phyloP scores from a whole-genome alignment of 2,329 filamentous ascomycete genomes.

The Remersonia thermophila region DNA sequence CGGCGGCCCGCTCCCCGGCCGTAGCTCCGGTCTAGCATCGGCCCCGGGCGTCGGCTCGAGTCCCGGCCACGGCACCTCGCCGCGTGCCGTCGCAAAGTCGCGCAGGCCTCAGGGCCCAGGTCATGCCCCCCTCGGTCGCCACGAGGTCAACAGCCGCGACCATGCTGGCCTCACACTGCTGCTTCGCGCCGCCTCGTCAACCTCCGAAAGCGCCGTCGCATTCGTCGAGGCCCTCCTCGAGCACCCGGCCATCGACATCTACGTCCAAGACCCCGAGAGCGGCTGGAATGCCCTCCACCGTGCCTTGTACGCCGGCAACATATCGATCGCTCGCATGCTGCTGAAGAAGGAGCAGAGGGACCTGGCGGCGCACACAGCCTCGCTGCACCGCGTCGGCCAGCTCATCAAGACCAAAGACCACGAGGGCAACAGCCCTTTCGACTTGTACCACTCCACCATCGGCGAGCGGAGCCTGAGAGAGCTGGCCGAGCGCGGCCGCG shows the following conservation, averaged over 20 bases:
- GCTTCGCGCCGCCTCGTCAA: conserved; percentile 71
- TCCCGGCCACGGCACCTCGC: conserved; percentile 34
- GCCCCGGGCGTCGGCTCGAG: conserved; percentile 20
- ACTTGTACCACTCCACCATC: conserved; percentile 82
- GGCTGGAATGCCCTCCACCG: conserved; percentile 94
- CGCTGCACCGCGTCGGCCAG: conserved; percentile 51
- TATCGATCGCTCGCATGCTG: conserved; percentile 71
- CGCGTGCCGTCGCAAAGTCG: conserved; percentile 35
- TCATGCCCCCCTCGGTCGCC: conserved; percentile 32
- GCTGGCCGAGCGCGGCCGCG: conserved; percentile 22
- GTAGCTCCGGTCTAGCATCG: conserved; percentile 36
- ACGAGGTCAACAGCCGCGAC: conserved; percentile 78
- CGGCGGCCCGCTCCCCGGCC: conserved; percentile 47
- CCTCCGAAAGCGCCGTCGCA: conserved; percentile 50
- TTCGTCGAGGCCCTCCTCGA: conserved; percentile 74
- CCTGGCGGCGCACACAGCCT: conserved; percentile 44
- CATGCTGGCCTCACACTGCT: conserved; percentile 70
- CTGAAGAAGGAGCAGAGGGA: conserved; percentile 65
- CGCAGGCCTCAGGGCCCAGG: conserved; percentile 41
- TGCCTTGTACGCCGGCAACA: conserved; percentile 80
- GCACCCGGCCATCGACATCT: conserved; percentile 73
- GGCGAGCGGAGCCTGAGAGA: conserved; percentile 55
- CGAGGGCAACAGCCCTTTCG: conserved; percentile 89
- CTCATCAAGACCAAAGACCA: conserved; percentile 92
- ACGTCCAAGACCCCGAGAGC: conserved; percentile 77